Evolutionary conservation across 108 stramenopile species (phyloP).

Genomic region (Pseudonitzschia pungens): DNA sequence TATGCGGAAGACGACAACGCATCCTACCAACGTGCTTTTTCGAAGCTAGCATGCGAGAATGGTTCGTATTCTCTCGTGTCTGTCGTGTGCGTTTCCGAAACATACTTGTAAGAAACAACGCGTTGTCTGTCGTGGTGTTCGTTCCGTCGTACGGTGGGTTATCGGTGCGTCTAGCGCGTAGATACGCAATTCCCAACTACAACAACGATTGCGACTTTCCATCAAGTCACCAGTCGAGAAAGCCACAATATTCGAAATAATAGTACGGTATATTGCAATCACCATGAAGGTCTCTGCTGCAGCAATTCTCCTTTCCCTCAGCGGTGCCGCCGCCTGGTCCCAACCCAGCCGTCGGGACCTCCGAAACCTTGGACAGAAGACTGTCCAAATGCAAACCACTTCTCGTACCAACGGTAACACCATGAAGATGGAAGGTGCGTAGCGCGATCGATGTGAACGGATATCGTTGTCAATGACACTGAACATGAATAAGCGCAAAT

Average conservation of each 20-base stretch:
- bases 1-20: neutral
- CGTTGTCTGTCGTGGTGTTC: too few relatives aligned
- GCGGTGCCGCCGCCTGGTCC: conserved; percentile 63
- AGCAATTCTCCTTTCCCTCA: conserved; percentile 45
- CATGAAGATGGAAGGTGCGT: conserved; percentile 86
- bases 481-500: too few relatives aligned
- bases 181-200: conserved; percentile 7
- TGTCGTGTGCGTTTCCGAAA: neutral
- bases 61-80: neutral
- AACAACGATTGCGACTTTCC: neutral
- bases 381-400: conserved; percentile 29
- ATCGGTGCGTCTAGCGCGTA: neutral
- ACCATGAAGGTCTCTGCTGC: conserved; percentile 69
- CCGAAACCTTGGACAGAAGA: conserved; percentile 63
- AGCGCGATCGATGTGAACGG: neutral
- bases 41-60: neutral
- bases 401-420: conserved; percentile 39
- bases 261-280: neutral
- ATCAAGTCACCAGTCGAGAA: neutral
- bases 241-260: neutral
- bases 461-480: too few relatives aligned
- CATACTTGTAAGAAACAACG: too few relatives aligned
- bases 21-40: neutral
- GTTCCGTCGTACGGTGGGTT: too few relatives aligned
- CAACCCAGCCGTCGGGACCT: conserved; percentile 53